Percentiles rank a stretch among this genome's conserved stretches.
Evolutionary conservation across 352 stramenopile genomes (phyloP).

Genomic region (Pythium aristosporum): DNA sequence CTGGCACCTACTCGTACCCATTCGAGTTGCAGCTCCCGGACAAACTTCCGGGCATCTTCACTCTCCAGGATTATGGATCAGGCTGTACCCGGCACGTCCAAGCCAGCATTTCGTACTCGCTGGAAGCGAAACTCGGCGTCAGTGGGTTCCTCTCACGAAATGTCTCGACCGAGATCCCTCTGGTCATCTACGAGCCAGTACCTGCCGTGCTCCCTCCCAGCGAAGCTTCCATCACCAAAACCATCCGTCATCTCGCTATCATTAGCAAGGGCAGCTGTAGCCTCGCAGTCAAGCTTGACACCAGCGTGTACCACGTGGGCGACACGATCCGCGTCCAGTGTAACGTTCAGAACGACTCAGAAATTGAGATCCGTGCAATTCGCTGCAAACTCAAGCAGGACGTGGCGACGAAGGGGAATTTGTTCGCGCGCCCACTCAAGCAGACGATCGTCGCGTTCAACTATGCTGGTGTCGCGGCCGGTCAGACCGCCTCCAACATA

Average conservation of each 20-base stretch:
- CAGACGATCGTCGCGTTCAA: constrained; percentile 34
- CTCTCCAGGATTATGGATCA: constrained; percentile 36
- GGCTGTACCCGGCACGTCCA: constrained; percentile 38
- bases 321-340: constrained; percentile 56
- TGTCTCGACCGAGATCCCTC: constrained; percentile 47
- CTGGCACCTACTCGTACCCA: too few species aligned
- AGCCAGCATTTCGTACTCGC: constrained; percentile 72
- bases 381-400: neutral
- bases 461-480: constrained; percentile 45
- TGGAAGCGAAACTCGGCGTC: constrained; percentile 65
- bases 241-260: constrained; percentile 49
- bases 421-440: constrained; percentile 33
- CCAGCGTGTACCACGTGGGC: constrained; percentile 55
- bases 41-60: constrained; percentile 44
- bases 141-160: constrained; percentile 31
- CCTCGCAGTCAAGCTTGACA: constrained; percentile 51
- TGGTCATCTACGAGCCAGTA: constrained; percentile 49
- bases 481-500: constrained; percentile 4
- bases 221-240: constrained; percentile 17
- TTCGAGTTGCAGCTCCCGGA: too few species aligned
- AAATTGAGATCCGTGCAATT: neutral
- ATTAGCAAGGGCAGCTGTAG: constrained; percentile 41
- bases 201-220: neutral
- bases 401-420: constrained; percentile 31
- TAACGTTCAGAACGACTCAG: constrained; percentile 12